These are phyloP conservation scores for Barbatosphaeria neglecta DNA, from an alignment of 495 filamentous ascomycete species.

Conservation along the genomic window DNA sequence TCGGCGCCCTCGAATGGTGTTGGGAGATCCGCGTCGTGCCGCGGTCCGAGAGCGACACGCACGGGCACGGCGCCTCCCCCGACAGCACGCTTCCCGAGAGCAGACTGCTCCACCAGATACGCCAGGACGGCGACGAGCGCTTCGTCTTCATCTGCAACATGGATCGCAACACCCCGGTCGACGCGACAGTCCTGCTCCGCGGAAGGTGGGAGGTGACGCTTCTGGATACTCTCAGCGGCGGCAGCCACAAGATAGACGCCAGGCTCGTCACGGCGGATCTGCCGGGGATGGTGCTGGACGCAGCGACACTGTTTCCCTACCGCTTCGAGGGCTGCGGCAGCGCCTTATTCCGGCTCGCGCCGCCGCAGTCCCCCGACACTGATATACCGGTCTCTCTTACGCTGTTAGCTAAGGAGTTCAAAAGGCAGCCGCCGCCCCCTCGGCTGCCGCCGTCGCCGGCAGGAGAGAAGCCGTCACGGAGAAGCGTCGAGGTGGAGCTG, in stretches of 20 bases:
- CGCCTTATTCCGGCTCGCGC: constrained; percentile 7
- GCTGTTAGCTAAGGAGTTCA: no score
- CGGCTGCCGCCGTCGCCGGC: neutral
- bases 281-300: constrained; percentile 3
- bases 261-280: neutral
- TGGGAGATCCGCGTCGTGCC: constrained; percentile 7
- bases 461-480: neutral
- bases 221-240: constrained; percentile 7
- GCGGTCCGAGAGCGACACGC: no score
- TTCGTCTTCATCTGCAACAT: constrained; percentile 17
- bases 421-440: neutral
- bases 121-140: constrained; percentile 10
- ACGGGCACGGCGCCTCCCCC: neutral
- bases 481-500: neutral
- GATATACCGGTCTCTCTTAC: no score
- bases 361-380: neutral
- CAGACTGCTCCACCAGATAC: constrained; percentile 14
- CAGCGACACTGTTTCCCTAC: constrained; percentile 10
- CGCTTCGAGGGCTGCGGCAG: constrained; percentile 10
- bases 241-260: neutral
- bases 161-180: constrained; percentile 5
- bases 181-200: constrained; percentile 5
- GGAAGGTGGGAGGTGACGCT: constrained; percentile 8
- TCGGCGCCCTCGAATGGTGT: constrained; percentile 6
- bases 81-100: neutral